Evolutionary conservation across 208 protist species (phyloP).

Genomic region (Leishmania guyanensis): DNA sequence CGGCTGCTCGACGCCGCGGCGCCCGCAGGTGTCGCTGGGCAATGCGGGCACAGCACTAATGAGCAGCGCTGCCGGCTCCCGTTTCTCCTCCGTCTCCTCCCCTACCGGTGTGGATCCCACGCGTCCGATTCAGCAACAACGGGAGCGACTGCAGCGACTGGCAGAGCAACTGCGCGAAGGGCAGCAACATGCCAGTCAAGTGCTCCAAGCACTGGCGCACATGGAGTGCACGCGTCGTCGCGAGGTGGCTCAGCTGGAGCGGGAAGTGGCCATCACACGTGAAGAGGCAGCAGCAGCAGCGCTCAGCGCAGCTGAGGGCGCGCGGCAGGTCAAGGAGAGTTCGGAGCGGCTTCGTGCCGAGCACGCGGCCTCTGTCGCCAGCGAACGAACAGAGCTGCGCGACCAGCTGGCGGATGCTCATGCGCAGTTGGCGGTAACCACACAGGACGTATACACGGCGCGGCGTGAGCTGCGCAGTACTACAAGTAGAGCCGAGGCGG

Average conservation of each 20-base stretch:
- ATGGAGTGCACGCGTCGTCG: slow-evolving; percentile 15
- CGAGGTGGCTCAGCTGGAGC: slow-evolving; percentile 36
- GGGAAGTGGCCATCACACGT: slow-evolving; percentile 8
- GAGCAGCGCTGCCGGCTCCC: slow-evolving; percentile 21
- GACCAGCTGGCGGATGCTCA: slow-evolving; percentile 33
- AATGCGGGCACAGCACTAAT: not conserved
- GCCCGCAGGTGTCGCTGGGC: slow-evolving; percentile 17
- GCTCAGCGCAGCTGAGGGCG: slow-evolving; percentile 21
- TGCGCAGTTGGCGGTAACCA: slow-evolving; percentile 26
- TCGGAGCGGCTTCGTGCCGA: slow-evolving; percentile 35
- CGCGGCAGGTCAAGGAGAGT: slow-evolving; percentile 21
- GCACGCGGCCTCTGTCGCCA: slow-evolving; percentile 21
- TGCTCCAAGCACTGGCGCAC: slow-evolving; percentile 31
- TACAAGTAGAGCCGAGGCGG: not conserved
- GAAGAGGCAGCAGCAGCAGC: slow-evolving; percentile 29
- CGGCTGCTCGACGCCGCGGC: slow-evolving; percentile 21
- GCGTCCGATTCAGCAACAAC: slow-evolving; percentile 27
- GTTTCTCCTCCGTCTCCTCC: slow-evolving; percentile 13
- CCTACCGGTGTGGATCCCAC: slow-evolving; percentile 1
- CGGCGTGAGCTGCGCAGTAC: slow-evolving; percentile 3
- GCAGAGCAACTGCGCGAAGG: slow-evolving; percentile 33
- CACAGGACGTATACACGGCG: slow-evolving; percentile 13
- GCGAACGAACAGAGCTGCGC: slow-evolving; percentile 34
- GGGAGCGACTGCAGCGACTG: slow-evolving; percentile 32
- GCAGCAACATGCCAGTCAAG: slow-evolving; percentile 18